phyloP scores from a whole-genome alignment of 2,329 filamentous ascomycete species.

The Rugonectria rugulosa region DNA sequence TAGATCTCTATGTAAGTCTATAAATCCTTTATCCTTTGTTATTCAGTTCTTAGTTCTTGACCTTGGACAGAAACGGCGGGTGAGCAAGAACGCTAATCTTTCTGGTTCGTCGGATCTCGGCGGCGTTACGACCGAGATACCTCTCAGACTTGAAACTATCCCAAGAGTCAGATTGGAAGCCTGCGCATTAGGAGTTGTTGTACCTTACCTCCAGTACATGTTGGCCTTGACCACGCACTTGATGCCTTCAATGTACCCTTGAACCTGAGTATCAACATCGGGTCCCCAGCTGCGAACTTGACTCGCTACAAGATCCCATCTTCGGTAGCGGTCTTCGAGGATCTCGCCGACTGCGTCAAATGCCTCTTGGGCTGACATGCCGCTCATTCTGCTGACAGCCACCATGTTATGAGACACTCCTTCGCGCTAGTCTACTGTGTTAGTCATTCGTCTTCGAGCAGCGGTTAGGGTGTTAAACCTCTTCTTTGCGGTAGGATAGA shows the following conservation, averaged over 20 bases:
- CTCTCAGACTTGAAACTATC: no score
- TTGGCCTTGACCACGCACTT: background rate
- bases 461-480: background rate
- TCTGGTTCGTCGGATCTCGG: no score
- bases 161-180: no score
- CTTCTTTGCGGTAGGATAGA: slow-evolving; percentile 1
- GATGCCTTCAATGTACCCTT: background rate
- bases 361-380: background rate
- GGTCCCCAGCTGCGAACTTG: background rate
- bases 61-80: no score
- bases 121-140: no score
- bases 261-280: background rate
- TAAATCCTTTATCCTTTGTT: no score
- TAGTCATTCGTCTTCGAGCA: background rate
- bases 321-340: background rate
- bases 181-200: no score
- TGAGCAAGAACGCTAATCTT: no score
- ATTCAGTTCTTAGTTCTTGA: no score
- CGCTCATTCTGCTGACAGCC: background rate
- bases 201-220: slow-evolving; percentile 4
- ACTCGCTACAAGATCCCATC: background rate
- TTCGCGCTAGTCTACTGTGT: background rate
- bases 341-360: background rate
- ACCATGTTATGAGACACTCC: background rate
- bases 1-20: no score